A percentile compares a stretch with the other conserved stretches of the same genome.
Evolutionary conservation across 805 yeast genomes (phyloP).

Genomic region (Suhomyces sp.): DNA sequence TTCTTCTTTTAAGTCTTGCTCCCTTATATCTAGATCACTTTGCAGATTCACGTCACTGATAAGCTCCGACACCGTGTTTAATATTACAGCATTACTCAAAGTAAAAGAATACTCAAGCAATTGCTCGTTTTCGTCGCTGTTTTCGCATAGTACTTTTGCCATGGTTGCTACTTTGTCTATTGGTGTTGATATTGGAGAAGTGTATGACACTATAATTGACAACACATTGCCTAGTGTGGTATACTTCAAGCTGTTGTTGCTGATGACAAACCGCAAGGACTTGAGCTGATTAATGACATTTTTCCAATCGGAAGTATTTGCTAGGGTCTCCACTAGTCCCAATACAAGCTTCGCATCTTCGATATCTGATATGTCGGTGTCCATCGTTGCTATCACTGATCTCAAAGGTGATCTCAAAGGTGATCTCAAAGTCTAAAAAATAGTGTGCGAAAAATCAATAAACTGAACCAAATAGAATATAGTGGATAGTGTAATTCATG

Average conservation of each 20-base stretch:
- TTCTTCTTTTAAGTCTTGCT: background rate
- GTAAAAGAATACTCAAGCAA: background rate
- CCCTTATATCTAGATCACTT: background rate
- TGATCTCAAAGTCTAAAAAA: too few relatives aligned
- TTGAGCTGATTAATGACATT: background rate
- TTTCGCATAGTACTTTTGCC: background rate
- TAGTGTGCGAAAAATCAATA: too few relatives aligned
- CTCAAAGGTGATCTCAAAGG: too few relatives aligned
- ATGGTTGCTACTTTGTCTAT: background rate
- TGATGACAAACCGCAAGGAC: background rate
- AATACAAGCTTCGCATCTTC: background rate
- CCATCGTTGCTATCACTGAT: background rate
- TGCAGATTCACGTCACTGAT: background rate
- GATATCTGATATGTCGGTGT: background rate
- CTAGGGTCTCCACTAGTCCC: background rate
- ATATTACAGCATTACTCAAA: background rate
- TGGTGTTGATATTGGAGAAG: background rate
- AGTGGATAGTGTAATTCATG: constrained; percentile 12
- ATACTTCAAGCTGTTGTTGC: background rate
- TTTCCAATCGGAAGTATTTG: too few relatives aligned
- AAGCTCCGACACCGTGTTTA: background rate
- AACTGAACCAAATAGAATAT: too few relatives aligned
- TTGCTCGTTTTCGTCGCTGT: background rate
- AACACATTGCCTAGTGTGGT: background rate
- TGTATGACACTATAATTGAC: background rate